Percentiles rank a stretch among this genome's conserved stretches.
These are phyloP conservation scores for Centrapalus pauciflorus DNA, from an alignment of 129 eudicot species.

Conservation along the genomic window DNA sequence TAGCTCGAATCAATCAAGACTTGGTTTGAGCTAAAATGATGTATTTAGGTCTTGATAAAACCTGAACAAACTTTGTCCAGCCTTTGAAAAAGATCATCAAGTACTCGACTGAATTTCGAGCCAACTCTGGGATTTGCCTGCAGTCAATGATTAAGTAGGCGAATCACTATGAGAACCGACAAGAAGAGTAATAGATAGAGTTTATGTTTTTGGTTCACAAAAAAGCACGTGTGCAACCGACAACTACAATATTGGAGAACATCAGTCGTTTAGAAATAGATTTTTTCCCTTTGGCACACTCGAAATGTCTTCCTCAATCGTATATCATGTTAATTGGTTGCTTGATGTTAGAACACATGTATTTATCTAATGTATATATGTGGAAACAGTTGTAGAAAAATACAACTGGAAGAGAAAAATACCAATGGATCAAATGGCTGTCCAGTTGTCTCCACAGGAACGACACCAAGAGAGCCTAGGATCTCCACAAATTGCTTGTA, in stretches of 20 bases:
- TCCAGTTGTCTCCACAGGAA: constrained; percentile 67
- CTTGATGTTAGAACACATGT: not conserved
- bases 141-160: constrained; percentile 49
- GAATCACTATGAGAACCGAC: constrained; percentile 25
- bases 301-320: not conserved
- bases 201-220: not conserved
- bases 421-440: constrained; percentile 81
- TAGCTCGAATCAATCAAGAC: constrained; percentile 57
- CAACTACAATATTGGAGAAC: not conserved
- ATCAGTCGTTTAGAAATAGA: not conserved
- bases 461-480: constrained; percentile 57
- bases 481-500: constrained; percentile 84
- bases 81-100: constrained; percentile 42
- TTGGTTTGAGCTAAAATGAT: constrained; percentile 34
- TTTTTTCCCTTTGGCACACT: not conserved
- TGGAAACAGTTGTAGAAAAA: not conserved
- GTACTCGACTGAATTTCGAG: constrained; percentile 71
- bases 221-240: not conserved
- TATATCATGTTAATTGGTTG: not conserved
- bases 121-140: constrained; percentile 71
- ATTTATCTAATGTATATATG: not conserved
- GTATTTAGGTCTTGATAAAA: constrained; percentile 34
- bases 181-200: not conserved
- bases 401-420: constrained; percentile 10
- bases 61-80: constrained; percentile 25